Evolutionary conservation across 768 basidiomycete genomes (phyloP), one percentile per base, ranked within the genome.

Genomic region (Termitomyces sp.): DNA sequence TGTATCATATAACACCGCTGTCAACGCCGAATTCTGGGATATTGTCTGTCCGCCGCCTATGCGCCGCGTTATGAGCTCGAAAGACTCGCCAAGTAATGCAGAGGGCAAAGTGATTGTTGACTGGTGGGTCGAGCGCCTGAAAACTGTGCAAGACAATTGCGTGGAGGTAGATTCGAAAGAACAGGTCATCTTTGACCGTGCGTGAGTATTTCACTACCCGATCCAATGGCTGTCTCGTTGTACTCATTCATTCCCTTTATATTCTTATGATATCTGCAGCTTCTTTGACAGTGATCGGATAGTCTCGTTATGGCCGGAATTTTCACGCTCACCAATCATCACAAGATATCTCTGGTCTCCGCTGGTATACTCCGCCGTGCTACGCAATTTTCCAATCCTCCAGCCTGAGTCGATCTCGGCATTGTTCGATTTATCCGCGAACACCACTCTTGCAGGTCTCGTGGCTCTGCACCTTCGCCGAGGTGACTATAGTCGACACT

Each of bases 271-370:
- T 38, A 70, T 39, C 64, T 68, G 27, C 44, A 88, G 87, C 72
- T 56, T 84, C 27, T 81, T 86, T 41, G 78, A 77, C 23, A 67
- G 71, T 0, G 52, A 67, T 6, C 69, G 74, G 11, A 64, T 82
- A 5, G 73, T 82, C 18, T 71, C 73, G 27, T 57, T 81, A 20
- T 76, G 76, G 75, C 69, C 69, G 4, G 64, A 74, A 5, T 65
- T 84, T 3, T 74, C 76, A 9, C 54, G 63, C 1, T 82, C 82
- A 31, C 78, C 83, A 0, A 72, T 79, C 5, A 63, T 88, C 7
- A 76, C 71, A 5, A 58, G 77, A 32, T 85, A 83, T 64, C 70
- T 73, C 16, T 88, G 85, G 85, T 88, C 88, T 0, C 74, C 83
- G 0, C 76, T 88, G 3, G 70, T 88, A 53, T 68, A 81, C 44